phyloP scores from a whole-genome alignment of 2,329 filamentous ascomycete genomes.

The Colletotrichum echinochloae region DNA sequence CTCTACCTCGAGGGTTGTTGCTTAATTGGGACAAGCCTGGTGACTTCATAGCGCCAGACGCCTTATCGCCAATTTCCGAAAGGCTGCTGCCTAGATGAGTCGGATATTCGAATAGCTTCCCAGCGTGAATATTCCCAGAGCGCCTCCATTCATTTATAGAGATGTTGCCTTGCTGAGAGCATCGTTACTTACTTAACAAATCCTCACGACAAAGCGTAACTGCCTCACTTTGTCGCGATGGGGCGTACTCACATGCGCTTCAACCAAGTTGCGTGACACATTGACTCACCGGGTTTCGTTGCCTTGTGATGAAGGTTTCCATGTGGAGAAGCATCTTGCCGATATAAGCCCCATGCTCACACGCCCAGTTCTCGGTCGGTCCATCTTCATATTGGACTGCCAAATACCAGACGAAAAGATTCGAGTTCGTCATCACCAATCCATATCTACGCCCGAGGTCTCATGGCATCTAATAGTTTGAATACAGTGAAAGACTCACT shows the following conservation, averaged over 20 bases:
- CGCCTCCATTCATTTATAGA: rapidly evolving
- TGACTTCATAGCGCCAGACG: not conserved
- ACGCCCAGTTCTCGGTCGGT: not conserved
- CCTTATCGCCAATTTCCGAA: not conserved
- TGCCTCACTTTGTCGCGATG: not conserved
- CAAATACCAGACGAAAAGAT: not conserved
- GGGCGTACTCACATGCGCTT: too few relatives aligned
- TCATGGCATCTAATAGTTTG: not conserved
- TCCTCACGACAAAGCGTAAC: not conserved
- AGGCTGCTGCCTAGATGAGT: not conserved
- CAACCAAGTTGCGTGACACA: not conserved
- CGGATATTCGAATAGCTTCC: not conserved
- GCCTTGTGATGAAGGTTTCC: not conserved
- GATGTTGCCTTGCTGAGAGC: not conserved
- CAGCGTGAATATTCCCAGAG: not conserved
- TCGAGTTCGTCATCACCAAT: not conserved
- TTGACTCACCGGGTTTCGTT: not conserved
- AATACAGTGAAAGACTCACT: not conserved
- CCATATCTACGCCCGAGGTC: not conserved
- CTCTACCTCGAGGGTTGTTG: not conserved
- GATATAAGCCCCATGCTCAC: not conserved
- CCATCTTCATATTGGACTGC: not conserved
- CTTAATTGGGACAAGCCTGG: not conserved
- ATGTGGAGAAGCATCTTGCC: not conserved
- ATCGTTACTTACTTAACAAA: not conserved